Evolutionary conservation across 1,284 basidiomycete species (phyloP), one percentile per base, ranked within the genome.

Genomic region (Clitocybe nebularis): DNA sequence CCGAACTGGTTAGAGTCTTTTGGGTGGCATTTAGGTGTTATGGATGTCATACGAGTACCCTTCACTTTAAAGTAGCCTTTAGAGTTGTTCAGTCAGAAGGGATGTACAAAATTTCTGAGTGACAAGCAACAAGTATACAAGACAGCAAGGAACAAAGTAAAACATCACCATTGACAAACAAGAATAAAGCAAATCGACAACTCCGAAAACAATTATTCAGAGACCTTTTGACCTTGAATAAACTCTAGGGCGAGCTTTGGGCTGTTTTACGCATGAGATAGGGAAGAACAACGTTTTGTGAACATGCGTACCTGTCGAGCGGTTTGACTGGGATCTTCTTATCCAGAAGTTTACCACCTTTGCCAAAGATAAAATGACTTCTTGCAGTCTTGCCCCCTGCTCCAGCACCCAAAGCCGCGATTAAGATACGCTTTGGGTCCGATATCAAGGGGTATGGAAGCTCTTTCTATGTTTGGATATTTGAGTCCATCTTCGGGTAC

Each of bases 331-430:
- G 87, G 5, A 89, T 69, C 56, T 81, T 81, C 66, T 81, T 87
- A 22, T 93, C 84, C 10, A 93, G 63, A 28, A 95, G 71, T 61
- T 89, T 89, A 1, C 91, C 93, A 6, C 88, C 89, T 62, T 89
- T 87, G 52, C 80, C 88, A 53, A 95, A 93, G 50, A 95, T 78
- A 63, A 94, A 94, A 62, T 94, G 91, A 49, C 87, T 91, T 13
- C 92, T 79, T 63, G 88, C 87, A 33, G 89, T 91, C 68, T 81
- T 89, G 34, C 84, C 87, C 2, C 82, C 85, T 35, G 81, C 79
- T 2, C 79, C 84, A 1, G 92, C 91, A 10, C 93, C 93, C 25
- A 98, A 74, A 5, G 80, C 79, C 38, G 75, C 76, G 57, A 97
- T 91, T 24, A 97, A 72, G 26, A 74, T 61, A 29, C 85, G 78